phyloP scores from a whole-genome alignment of 352 stramenopile species.

The Aphanomyces stellatus region DNA sequence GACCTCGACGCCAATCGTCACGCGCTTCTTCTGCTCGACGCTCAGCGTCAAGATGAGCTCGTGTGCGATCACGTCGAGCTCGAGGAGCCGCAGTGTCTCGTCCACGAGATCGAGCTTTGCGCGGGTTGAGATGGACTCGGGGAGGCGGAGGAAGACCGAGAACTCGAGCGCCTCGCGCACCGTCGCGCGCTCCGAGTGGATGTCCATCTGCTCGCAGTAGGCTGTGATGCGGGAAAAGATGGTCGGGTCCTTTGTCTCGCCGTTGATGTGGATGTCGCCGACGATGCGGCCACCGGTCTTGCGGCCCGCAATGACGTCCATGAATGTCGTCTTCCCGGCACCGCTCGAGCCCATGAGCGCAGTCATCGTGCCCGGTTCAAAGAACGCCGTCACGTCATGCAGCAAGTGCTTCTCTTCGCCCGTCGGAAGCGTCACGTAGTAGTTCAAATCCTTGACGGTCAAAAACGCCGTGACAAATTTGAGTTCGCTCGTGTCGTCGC shows the following conservation, averaged over 20 bases:
- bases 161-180: slow-evolving; percentile 88
- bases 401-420: slow-evolving; percentile 48
- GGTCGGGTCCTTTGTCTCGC: slow-evolving; percentile 58
- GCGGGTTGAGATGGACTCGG: slow-evolving; percentile 30
- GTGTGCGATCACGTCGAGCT: slow-evolving; percentile 44
- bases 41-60: slow-evolving; percentile 54
- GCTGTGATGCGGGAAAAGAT: slow-evolving; percentile 83
- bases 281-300: slow-evolving; percentile 61
- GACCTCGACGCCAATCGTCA: slow-evolving; percentile 88
- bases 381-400: slow-evolving; percentile 35
- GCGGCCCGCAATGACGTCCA: slow-evolving; percentile 66
- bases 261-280: slow-evolving; percentile 85
- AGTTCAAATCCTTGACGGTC: slow-evolving; percentile 42
- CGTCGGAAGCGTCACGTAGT: slow-evolving; percentile 50
- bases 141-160: slow-evolving; percentile 79
- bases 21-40: slow-evolving; percentile 88
- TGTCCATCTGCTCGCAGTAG: slow-evolving; percentile 91
- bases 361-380: slow-evolving; percentile 51
- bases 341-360: slow-evolving; percentile 65
- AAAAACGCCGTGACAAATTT: slow-evolving; percentile 38
- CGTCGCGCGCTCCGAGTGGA: slow-evolving; percentile 71
- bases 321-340: slow-evolving; percentile 54
- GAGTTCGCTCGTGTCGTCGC: slow-evolving; percentile 26
- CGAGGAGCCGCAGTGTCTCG: slow-evolving; percentile 46
- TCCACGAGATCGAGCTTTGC: slow-evolving; percentile 44